phyloP scores from a whole-genome alignment of 192 early-diverging fungal genomes.

The Backusella parvicylindrica region DNA sequence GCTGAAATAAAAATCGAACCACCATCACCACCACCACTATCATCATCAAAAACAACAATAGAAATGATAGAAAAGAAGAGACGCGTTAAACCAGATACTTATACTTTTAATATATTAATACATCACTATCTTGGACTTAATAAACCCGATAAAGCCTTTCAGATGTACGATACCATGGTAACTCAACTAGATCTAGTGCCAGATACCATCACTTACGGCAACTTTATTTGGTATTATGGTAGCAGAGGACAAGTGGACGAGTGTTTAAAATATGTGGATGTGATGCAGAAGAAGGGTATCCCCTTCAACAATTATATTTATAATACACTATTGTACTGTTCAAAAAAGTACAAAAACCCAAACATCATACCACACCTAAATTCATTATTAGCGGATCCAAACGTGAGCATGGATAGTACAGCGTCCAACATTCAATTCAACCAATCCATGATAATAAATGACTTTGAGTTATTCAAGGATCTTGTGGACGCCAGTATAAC shows the following conservation, averaged over 20 bases:
- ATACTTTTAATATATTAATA: conserved; percentile 23
- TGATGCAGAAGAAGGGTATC: conserved; percentile 16
- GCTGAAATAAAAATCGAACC: not conserved
- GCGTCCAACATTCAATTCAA: conserved; percentile 5
- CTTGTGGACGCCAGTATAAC: not conserved
- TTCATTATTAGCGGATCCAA: not conserved
- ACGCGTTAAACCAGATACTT: not conserved
- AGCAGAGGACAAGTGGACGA: not conserved
- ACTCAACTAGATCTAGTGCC: not conserved
- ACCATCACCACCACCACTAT: too few species aligned
- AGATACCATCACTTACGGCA: conserved; percentile 18
- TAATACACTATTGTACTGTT: conserved; percentile 7
- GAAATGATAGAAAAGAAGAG: not conserved
- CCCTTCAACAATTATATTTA: conserved; percentile 5
- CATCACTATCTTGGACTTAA: not conserved
- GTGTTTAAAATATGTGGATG: conserved; percentile 15
- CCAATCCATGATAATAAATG: not conserved
- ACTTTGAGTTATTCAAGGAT: not conserved
- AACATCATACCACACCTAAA: not conserved
- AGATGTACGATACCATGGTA: conserved; percentile 8
- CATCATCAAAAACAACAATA: not conserved
- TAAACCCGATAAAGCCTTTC: conserved; percentile 5
- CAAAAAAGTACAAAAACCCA: not conserved
- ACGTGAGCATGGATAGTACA: not conserved
- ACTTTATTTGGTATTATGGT: conserved; percentile 17